Evolutionary conservation across 2,329 filamentous ascomycete genomes (phyloP), one percentile per base, ranked within the genome.

Genomic region (Diaporthe citrichinensis): DNA sequence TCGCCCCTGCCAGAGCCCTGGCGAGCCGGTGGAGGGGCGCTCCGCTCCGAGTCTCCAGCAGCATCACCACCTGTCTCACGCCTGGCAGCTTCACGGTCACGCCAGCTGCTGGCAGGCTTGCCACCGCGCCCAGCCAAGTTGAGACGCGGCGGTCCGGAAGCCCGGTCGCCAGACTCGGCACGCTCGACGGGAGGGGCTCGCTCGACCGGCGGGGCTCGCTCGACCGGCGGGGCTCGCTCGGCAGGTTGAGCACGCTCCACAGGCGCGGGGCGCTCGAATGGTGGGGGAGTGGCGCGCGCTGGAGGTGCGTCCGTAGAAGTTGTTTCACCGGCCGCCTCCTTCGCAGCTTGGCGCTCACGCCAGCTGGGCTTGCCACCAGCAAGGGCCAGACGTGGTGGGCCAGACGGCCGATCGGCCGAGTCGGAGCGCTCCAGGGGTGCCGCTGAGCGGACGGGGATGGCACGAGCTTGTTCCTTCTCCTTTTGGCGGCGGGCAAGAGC

Each of bases 401-500:
- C 81, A 74, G 87, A 82, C 49, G 89, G 85, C 41, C 87, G 82
- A 76, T 88, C 84, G 83, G 80, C 83, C 76, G 85, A 87, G 72
- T 88, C 88, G 62, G 85, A 83, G 34, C 84, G 83, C 76, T 86
- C 85, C 78, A 85, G 81, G 78, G 36, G 80, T 73, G 59, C 75
- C 77, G 34, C 81, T 81, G 39, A 83, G 83, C n/a, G 78, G n/a
- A 77, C 78, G 58, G 82, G 84, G 58, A 79, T 79, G 61, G 76
- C 79, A 73, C 78, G 81, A 73, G 78, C 83, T 25, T 86, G 86
- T 80, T 90, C 90, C 85, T 91, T 94, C 84, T 91, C 91, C 76
- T 89, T 92, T 81, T 89, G 91, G 84, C 90, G 91, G 80, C 94
- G 92, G 79, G 93, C 94, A 85, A 96, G 92, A 23, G 95, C 96